Evolutionary conservation across 768 basidiomycete species (phyloP).

Genomic region (Phylloporus sp.): DNA sequence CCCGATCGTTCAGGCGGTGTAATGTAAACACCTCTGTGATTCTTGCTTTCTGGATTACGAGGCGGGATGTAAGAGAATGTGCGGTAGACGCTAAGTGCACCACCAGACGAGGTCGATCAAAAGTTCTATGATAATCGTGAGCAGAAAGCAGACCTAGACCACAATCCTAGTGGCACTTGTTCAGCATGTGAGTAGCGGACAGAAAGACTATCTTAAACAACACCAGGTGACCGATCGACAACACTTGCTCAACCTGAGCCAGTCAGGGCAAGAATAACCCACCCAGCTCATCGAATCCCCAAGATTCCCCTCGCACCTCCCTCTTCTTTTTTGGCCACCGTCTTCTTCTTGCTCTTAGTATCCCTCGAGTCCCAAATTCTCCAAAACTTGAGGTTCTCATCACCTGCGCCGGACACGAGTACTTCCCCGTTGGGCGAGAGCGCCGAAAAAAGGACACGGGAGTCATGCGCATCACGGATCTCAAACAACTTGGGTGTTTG

Average conservation of each 20-base stretch:
- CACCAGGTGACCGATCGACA: not conserved
- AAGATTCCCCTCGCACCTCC: conserved; percentile 32
- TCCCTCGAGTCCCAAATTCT: conserved; percentile 68
- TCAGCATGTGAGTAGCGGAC: not conserved
- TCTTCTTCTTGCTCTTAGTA: conserved; percentile 31
- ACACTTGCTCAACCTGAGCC: not conserved
- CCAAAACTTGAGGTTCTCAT: conserved; percentile 98
- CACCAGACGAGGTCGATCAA: too few species aligned
- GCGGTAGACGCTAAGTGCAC: not conserved
- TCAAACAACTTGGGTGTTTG: conserved; percentile 32
- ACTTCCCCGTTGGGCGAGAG: conserved; percentile 88
- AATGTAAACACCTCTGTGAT: not conserved
- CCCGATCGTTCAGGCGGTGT: conserved; percentile 43
- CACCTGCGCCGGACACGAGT: conserved; percentile 87
- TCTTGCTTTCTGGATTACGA: not conserved
- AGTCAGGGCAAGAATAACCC: not conserved
- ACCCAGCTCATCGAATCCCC: conserved; percentile 31
- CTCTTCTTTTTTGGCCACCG: conserved; percentile 32
- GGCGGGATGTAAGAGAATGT: not conserved
- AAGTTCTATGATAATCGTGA: too few species aligned
- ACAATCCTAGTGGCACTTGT: too few species aligned
- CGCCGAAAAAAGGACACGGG: conserved; percentile 81
- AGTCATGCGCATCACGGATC: conserved; percentile 91
- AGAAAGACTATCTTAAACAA: not conserved
- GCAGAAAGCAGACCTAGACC: too few species aligned